Evolutionary conservation across 176 grass and related monocot species (phyloP).

Genomic region (Dendrocalamus sinicus): DNA sequence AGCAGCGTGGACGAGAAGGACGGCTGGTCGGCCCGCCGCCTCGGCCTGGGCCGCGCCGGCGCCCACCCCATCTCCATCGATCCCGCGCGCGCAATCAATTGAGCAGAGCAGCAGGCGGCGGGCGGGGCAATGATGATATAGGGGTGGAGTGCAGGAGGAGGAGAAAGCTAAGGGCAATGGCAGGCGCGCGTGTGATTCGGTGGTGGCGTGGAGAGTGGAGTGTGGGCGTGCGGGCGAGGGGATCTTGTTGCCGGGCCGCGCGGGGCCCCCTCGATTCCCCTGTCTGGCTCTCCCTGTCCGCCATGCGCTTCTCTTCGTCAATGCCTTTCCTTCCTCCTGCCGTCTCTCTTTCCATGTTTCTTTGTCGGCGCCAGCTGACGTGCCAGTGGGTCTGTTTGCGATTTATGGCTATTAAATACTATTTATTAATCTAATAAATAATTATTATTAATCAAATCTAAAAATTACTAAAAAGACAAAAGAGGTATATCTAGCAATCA

Average conservation of each 20-base stretch:
- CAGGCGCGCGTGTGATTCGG: constrained; percentile 45
- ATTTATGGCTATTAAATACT: too few species aligned
- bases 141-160: not conserved
- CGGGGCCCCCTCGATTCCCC: not conserved
- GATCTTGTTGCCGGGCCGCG: constrained; percentile 44
- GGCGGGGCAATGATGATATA: constrained; percentile 40
- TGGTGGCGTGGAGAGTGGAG: constrained; percentile 8
- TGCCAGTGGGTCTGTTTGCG: not conserved
- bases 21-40: constrained; percentile 54
- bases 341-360: constrained; percentile 37
- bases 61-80: constrained; percentile 42
- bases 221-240: constrained; percentile 52
- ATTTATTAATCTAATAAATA: too few species aligned
- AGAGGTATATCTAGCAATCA: too few species aligned
- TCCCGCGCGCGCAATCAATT: too few species aligned
- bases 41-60: constrained; percentile 45
- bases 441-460: too few species aligned
- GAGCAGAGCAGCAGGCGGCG: not conserved
- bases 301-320: not conserved
- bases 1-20: constrained; percentile 94
- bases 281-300: not conserved
- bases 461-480: too few species aligned
- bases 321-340: constrained; percentile 32
- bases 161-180: constrained; percentile 31
- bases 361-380: constrained; percentile 43